A percentile compares a stretch with the other conserved stretches of the same genome.
phyloP scores from a whole-genome alignment of 306 rosid species.

The Vigna unguiculata region DNA sequence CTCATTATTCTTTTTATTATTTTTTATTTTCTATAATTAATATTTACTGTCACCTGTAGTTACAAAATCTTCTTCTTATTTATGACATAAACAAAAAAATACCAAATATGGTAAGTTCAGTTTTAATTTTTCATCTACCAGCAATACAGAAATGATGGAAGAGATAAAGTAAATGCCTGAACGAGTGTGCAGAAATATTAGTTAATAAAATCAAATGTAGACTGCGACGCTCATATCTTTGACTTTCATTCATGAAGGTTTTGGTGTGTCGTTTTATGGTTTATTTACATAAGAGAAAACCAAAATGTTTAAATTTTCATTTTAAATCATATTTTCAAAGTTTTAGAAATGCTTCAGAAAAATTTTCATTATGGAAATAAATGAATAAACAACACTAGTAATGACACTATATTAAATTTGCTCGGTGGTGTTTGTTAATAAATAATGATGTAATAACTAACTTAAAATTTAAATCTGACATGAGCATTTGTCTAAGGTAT shows the following conservation, averaged over 20 bases:
- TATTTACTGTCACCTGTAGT: slow-evolving; percentile 35
- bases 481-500: too few relatives aligned
- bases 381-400: too few relatives aligned
- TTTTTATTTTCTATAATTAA: too few relatives aligned
- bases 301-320: background rate
- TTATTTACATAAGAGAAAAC: background rate
- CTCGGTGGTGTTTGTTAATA: background rate
- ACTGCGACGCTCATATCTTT: background rate
- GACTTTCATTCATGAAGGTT: background rate
- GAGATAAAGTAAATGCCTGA: background rate
- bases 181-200: background rate
- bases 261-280: background rate
- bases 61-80: slow-evolving; percentile 21
- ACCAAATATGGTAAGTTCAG: slow-evolving; percentile 1
- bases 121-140: slow-evolving; percentile 46
- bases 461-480: too few relatives aligned
- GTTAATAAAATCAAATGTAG: background rate
- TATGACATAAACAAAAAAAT: slow-evolving; percentile 13
- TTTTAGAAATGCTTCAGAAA: background rate
- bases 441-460: background rate
- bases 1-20: slow-evolving; percentile 33
- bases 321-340: background rate
- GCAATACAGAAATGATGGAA: background rate
- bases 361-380: too few relatives aligned
- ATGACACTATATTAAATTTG: too few relatives aligned